These are phyloP conservation scores for Cercophora scortea DNA, from an alignment of 495 filamentous ascomycete genomes.

Conservation along the genomic window DNA sequence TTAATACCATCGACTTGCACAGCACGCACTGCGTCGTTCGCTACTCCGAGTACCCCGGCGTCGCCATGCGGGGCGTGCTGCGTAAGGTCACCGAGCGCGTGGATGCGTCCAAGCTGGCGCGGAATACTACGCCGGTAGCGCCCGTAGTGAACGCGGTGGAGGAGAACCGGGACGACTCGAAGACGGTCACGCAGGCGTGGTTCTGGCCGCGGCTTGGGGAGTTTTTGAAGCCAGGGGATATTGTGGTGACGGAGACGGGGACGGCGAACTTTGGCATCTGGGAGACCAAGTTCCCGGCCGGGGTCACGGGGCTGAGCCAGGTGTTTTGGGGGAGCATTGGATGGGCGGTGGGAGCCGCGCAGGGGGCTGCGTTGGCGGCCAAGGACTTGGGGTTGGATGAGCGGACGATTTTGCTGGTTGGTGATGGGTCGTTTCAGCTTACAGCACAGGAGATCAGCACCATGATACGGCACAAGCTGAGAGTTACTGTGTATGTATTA, in stretches of 20 bases:
- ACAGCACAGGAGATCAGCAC: slow-evolving; percentile 82
- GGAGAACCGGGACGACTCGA: slow-evolving; percentile 39
- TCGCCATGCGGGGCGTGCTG: slow-evolving; percentile 82
- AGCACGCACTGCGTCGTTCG: slow-evolving; percentile 66
- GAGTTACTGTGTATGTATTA: slow-evolving; percentile 63
- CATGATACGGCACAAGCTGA: slow-evolving; percentile 69
- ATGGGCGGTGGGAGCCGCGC: slow-evolving; percentile 69
- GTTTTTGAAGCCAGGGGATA: slow-evolving; percentile 67
- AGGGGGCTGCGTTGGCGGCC: slow-evolving; percentile 65
- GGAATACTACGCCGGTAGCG: slow-evolving; percentile 29
- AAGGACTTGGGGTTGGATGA: slow-evolving; percentile 47
- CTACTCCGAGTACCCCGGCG: slow-evolving; percentile 76
- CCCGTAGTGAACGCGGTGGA: slow-evolving; percentile 51
- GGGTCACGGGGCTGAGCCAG: slow-evolving; percentile 71
- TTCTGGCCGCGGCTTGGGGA: slow-evolving; percentile 77
- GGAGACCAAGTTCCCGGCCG: slow-evolving; percentile 73
- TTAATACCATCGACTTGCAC: slow-evolving; percentile 84
- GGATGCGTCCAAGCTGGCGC: slow-evolving; percentile 49
- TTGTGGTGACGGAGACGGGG: slow-evolving; percentile 83
- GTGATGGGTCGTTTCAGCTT: slow-evolving; percentile 80
- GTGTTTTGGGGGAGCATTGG: slow-evolving; percentile 88
- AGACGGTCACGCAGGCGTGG: slow-evolving; percentile 71
- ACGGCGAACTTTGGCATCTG: slow-evolving; percentile 87
- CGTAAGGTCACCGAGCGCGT: slow-evolving; percentile 58
- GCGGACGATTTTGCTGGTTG: slow-evolving; percentile 76